phyloP scores from a whole-genome alignment of 805 yeast genomes.

The Ogataea haglerorum region DNA sequence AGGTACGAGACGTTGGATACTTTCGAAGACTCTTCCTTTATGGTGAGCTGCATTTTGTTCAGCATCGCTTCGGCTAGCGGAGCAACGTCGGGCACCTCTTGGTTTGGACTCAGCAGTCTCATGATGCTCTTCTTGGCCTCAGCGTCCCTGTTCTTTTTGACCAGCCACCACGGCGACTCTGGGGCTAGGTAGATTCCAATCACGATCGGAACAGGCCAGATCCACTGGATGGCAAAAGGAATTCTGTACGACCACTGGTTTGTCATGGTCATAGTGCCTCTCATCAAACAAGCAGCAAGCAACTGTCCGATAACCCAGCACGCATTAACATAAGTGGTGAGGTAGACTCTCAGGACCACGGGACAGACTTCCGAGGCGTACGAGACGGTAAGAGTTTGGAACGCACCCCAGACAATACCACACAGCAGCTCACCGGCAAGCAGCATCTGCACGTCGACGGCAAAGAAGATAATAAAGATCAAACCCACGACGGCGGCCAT shows the following conservation, averaged over 20 bases:
- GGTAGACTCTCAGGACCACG: constrained; percentile 42
- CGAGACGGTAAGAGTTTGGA: constrained; percentile 48
- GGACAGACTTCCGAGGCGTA: constrained; percentile 60
- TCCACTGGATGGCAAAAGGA: constrained; percentile 61
- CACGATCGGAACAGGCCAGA: constrained; percentile 51
- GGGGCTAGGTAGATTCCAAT: constrained; percentile 47
- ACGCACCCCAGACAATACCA: constrained; percentile 54
- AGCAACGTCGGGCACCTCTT: neutral
- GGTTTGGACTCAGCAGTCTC: neutral
- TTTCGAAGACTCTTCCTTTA: constrained; percentile 11
- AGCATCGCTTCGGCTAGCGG: constrained; percentile 12
- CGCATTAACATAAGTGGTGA: constrained; percentile 48
- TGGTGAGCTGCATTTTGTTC: neutral
- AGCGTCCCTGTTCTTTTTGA: constrained; percentile 37
- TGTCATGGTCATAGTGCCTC: constrained; percentile 12
- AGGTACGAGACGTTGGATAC: constrained; percentile 9
- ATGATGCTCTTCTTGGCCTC: constrained; percentile 29
- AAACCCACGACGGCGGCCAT: constrained; percentile 30
- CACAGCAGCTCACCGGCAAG: constrained; percentile 42
- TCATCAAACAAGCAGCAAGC: constrained; percentile 49
- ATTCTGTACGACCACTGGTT: constrained; percentile 42
- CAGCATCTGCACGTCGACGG: constrained; percentile 35
- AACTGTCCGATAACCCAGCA: constrained; percentile 60
- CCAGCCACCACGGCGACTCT: constrained; percentile 58
- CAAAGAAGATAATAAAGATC: constrained; percentile 40